Evolutionary conservation across 2,329 filamentous ascomycete species (phyloP).

Genomic region (Scedosporium apiospermum): DNA sequence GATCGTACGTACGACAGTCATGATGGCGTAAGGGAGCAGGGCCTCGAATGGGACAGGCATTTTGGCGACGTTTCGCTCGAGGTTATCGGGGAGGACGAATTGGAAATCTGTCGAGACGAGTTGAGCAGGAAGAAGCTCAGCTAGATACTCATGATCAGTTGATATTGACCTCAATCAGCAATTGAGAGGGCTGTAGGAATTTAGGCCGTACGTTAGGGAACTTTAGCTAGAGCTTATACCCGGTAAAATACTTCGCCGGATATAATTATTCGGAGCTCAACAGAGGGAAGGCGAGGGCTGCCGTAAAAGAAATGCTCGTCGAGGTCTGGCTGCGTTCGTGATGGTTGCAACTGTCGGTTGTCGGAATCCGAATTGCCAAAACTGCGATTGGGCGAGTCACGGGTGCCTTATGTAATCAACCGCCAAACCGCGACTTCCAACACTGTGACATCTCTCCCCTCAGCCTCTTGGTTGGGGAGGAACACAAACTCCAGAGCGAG

Average conservation of each 20-base stretch:
- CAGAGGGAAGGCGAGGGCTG: background rate
- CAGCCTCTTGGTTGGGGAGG: background rate
- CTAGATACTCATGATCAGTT: background rate
- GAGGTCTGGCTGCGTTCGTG: background rate
- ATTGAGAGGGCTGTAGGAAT: background rate
- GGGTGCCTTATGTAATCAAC: slow-evolving; percentile 5
- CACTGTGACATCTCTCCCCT: background rate
- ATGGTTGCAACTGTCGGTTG: background rate
- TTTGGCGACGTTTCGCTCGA: slow-evolving; percentile 13
- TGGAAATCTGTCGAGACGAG: background rate
- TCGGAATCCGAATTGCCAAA: background rate
- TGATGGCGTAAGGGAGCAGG: slow-evolving; percentile 55
- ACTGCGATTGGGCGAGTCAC: slow-evolving; percentile 2
- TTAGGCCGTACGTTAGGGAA: background rate
- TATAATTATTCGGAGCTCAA: background rate
- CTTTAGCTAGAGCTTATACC: background rate
- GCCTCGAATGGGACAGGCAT: slow-evolving; percentile 59
- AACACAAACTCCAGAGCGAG: background rate
- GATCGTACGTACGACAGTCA: slow-evolving; percentile 41
- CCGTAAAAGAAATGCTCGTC: background rate
- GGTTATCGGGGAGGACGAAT: background rate
- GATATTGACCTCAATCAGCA: background rate
- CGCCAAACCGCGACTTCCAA: background rate
- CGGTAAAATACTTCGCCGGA: background rate
- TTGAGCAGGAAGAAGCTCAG: background rate